Conservation (phyloP, 2,329 filamentous ascomycete species). For the Byssochlamys sp. region DNA sequence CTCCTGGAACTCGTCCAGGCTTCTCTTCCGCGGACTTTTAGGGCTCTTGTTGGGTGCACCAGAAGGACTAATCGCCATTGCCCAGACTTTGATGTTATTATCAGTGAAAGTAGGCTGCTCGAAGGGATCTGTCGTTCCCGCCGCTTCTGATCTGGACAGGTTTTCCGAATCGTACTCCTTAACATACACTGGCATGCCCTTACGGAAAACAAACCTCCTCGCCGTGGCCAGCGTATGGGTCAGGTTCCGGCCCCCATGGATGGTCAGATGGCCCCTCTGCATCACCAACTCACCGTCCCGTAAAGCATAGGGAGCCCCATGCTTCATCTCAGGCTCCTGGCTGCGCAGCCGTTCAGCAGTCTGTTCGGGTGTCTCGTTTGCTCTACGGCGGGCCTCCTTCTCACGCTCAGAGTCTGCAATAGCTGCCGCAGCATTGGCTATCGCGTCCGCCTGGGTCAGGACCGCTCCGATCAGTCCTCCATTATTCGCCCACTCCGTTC, state of each 20-base stretch:
- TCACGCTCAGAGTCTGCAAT: conserved; percentile 33
- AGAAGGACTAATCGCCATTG: conserved; percentile 49
- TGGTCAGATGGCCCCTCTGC: conserved; percentile 40
- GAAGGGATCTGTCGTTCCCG: conserved; percentile 14
- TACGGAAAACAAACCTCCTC: conserved; percentile 75
- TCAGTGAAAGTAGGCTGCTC: conserved; percentile 63
- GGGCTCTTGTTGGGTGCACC: conserved; percentile 4
- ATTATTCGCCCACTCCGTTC: conserved; percentile 61
- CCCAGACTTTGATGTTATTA: conserved; percentile 72
- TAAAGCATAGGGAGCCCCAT: conserved; percentile 18
- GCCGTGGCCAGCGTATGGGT: conserved; percentile 72
- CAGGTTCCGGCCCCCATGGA: conserved; percentile 75
- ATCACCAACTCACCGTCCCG: conserved; percentile 14
- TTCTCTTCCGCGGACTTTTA: conserved; percentile 37
- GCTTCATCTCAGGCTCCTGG: not conserved
- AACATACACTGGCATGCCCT: conserved; percentile 62
- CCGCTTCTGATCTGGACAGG: conserved; percentile 14
- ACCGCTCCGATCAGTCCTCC: conserved; percentile 80
- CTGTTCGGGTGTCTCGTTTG: conserved; percentile 11
- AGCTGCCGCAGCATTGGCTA: conserved; percentile 39
- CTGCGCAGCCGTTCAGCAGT: conserved; percentile 1
- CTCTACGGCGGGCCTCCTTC: conserved; percentile 22
- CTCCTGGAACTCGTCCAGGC: conserved; percentile 40
- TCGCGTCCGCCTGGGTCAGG: conserved; percentile 67
- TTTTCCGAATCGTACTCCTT: conserved; percentile 52